Evolutionary conservation across 2,329 filamentous ascomycete species (phyloP), one percentile per base, ranked within the genome.

Genomic region (Macroventuria anomochaeta): DNA sequence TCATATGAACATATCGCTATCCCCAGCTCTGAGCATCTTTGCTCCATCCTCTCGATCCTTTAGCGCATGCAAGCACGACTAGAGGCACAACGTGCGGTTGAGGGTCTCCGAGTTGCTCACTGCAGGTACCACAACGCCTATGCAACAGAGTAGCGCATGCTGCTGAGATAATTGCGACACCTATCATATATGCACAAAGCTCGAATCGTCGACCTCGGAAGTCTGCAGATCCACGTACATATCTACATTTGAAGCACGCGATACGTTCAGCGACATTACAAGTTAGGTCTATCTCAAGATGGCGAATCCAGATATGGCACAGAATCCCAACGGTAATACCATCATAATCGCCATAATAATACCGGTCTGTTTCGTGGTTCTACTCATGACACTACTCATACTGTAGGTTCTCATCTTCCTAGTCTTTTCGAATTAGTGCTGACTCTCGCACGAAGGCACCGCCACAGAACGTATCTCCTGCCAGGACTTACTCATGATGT

Each of bases 331-430:
- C 4, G 34, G 62, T 18, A 61, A 57, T 40, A 65, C 58, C 17
- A 55, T 68, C 10, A 54, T 69, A 7, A 55, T 75, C 34, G 68
- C 65, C 0, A 69, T 74, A 31, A 61, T 74, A 15, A 58, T 74
- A 18, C 71, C 72, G 17, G 62, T 61, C 1, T 55, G 73, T 15
- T 65, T 72, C 46, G 64, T 71, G 11, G 56, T 72, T n/a, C 46
- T 69, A 3, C 53, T 75, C 5, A 17, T 73, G 3, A 55, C 65
- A 2, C 57, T 74, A 17, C 49, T 74, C n/a, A 56, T 64, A 41
- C 61, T 71, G 72, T 74, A 32, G 39, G 69, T 55, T 8, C n/a
- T 10, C 4, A 3, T 11, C 23, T 12, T 33, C 18, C 13, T 10
- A 33, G 20, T n/a, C 26, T n/a, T n/a, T n/a, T 3, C 10, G 26